A percentile compares a stretch with the other conserved stretches of the same genome.
Evolutionary conservation across 768 basidiomycete genomes (phyloP).

Genomic region (Serpula lacrymans): DNA sequence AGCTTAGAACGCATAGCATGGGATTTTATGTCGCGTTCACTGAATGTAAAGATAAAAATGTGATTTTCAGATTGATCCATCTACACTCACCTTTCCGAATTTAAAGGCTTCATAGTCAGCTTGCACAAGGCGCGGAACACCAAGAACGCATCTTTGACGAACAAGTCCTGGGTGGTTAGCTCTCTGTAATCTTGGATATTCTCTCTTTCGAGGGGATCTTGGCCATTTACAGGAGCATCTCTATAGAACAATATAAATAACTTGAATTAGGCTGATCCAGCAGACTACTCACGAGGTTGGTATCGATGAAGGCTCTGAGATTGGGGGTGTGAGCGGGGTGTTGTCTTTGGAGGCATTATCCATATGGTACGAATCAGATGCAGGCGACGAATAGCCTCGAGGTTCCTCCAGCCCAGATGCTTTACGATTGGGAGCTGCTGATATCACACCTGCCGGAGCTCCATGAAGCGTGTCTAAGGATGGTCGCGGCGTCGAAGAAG

Average conservation of each 20-base stretch:
- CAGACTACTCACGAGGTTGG: neutral
- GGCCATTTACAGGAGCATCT: neutral
- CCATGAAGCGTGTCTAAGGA: neutral
- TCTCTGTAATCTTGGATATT: conserved; percentile 31
- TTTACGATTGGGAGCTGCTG: too few species aligned
- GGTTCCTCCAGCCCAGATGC: too few species aligned
- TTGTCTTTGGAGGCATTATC: too few species aligned
- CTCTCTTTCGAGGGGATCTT: conserved; percentile 4
- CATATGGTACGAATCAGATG: too few species aligned
- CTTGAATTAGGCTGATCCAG: neutral
- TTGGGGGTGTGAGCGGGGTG: too few species aligned
- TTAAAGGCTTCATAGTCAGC: conserved; percentile 95
- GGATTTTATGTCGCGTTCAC: conserved; percentile 93
- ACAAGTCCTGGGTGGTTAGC: conserved; percentile 80
- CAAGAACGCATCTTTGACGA: conserved; percentile 96
- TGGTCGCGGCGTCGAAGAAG: neutral
- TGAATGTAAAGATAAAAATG: conserved; percentile 30
- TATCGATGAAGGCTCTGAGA: too few species aligned
- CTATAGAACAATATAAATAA: neutral
- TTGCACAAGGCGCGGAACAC: conserved; percentile 98
- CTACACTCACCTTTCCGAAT: conserved; percentile 76
- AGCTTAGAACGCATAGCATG: conserved; percentile 97
- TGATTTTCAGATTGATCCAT: too few species aligned
- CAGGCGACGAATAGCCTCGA: too few species aligned
- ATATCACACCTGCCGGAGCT: neutral